phyloP scores from a whole-genome alignment of 1,284 basidiomycete genomes.

The Sparassis latifolia region DNA sequence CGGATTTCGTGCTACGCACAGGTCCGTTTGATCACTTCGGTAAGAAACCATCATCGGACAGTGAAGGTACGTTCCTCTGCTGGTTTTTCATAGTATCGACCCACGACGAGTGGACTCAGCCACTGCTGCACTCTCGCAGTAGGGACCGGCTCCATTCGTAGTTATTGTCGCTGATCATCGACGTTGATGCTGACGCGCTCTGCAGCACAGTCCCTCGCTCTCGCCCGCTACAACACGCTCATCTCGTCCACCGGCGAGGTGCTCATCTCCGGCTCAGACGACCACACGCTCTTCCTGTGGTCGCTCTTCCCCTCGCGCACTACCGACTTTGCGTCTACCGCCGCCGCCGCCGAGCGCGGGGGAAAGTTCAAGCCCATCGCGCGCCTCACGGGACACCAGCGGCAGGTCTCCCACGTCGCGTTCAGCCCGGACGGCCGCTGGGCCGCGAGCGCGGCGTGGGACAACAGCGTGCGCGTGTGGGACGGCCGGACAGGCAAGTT shows the following conservation, averaged over 20 bases:
- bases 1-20: conserved; percentile 91
- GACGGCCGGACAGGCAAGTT: conserved; percentile 92
- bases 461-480: conserved; percentile 91
- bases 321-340: conserved; percentile 28
- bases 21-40: conserved; percentile 90
- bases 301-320: conserved; percentile 54
- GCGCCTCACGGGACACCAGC: conserved; percentile 90
- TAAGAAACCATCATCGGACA: conserved; percentile 70
- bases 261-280: conserved; percentile 90
- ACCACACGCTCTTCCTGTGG: conserved; percentile 95
- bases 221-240: conserved; percentile 69
- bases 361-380: conserved; percentile 80
- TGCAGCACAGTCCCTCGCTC: conserved; percentile 70
- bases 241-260: conserved; percentile 71
- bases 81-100: not conserved
- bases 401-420: conserved; percentile 91
- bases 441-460: conserved; percentile 90
- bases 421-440: conserved; percentile 94
- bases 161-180: not conserved
- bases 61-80: conserved; percentile 54
- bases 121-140: too few species aligned
- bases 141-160: not conserved
- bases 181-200: conserved; percentile 2
- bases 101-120: not conserved
- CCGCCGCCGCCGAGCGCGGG: conserved; percentile 27